These are phyloP conservation scores for Fusarium setosum DNA, from an alignment of 2,329 filamentous ascomycete species.

Conservation along the genomic window DNA sequence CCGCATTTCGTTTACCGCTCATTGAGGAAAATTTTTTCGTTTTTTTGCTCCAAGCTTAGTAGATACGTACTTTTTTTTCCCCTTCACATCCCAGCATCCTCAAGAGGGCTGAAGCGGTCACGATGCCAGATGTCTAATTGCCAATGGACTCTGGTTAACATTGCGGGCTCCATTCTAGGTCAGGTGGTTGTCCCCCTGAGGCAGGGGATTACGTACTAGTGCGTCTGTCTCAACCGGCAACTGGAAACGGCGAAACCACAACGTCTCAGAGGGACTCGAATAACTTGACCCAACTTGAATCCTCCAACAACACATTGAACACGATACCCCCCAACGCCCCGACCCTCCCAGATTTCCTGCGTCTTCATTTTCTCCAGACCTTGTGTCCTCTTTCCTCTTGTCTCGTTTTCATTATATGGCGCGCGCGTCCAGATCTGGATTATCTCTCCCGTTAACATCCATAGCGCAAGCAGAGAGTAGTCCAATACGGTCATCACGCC, in stretches of 20 bases:
- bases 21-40: background rate
- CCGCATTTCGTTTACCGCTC: slow-evolving; percentile 27
- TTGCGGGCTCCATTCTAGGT: slow-evolving; percentile 39
- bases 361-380: background rate
- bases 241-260: slow-evolving; percentile 2
- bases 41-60: background rate
- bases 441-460: background rate
- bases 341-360: background rate
- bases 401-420: background rate
- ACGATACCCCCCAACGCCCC: background rate
- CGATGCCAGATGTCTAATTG: slow-evolving; percentile 44
- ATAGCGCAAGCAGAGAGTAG: slow-evolving; percentile 2
- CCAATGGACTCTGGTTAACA: slow-evolving; percentile 31
- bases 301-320: slow-evolving; percentile 13
- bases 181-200: slow-evolving; percentile 37
- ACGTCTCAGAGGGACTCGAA: slow-evolving; percentile 18
- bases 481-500: background rate
- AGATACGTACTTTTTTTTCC: slow-evolving; percentile 20
- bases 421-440: no score
- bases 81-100: slow-evolving; percentile 9
- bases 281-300: slow-evolving; percentile 14
- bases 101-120: slow-evolving; percentile 35
- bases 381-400: background rate
- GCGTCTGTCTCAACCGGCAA: slow-evolving; percentile 17
- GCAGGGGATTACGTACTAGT: slow-evolving; percentile 44